A percentile compares a stretch with the other conserved stretches of the same genome.
These are phyloP conservation scores for Blastobotrys malaysiensis DNA, from an alignment of 1,139 yeast genomes.

Conservation along the genomic window DNA sequence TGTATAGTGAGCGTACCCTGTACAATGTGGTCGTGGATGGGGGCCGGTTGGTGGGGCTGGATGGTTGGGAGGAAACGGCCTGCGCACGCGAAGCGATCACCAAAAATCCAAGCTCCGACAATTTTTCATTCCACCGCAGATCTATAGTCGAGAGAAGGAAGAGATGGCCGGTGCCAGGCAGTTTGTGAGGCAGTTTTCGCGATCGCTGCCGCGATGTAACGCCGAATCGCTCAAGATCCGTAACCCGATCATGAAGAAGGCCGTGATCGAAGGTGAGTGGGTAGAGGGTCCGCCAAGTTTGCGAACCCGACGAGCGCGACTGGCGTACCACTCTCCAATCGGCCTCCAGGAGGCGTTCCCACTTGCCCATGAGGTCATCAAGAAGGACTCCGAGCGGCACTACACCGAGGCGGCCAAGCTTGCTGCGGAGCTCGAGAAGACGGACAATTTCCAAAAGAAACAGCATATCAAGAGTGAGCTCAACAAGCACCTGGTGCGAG, in stretches of 20 bases:
- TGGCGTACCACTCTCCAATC: conserved; percentile 59
- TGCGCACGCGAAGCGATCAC: neutral
- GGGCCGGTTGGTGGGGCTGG: neutral
- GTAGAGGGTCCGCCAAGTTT: conserved; percentile 45
- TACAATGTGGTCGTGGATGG: no score
- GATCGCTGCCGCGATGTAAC: neutral
- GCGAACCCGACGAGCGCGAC: conserved; percentile 40
- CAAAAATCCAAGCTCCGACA: neutral
- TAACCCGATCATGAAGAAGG: conserved; percentile 29
- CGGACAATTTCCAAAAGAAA: conserved; percentile 13
- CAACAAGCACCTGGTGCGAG: conserved; percentile 38
- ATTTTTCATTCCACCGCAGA: conserved; percentile 6
- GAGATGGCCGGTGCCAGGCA: neutral
- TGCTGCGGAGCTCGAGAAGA: conserved; percentile 22
- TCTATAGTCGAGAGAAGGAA: conserved; percentile 6
- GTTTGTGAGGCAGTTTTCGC: neutral
- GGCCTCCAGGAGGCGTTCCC: conserved; percentile 71
- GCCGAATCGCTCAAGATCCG: conserved; percentile 20
- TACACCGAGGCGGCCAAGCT: conserved; percentile 31
- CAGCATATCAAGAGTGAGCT: conserved; percentile 15
- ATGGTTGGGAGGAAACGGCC: neutral
- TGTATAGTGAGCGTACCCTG: no score
- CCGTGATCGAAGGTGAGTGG: conserved; percentile 35
- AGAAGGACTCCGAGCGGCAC: conserved; percentile 38
- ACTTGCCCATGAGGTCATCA: conserved; percentile 56